Conservation (phyloP, 305 asterid species). For the Plantago coronopus region DNA sequence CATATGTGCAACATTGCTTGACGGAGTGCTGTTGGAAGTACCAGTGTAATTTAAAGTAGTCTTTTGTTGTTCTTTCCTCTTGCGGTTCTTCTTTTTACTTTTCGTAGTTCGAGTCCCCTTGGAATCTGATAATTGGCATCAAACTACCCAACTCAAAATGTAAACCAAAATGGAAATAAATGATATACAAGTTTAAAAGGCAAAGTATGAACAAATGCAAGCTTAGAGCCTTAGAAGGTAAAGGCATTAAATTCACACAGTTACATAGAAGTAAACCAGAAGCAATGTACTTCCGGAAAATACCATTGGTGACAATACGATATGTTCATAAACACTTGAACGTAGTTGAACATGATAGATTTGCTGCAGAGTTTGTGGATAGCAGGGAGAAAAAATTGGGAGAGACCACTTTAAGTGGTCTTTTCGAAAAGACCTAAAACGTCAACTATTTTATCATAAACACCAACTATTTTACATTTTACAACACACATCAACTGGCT, state of each 20-base stretch:
- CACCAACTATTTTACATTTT: too few species aligned
- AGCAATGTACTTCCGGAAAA: conserved; percentile 7
- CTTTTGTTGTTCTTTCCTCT: conserved; percentile 75
- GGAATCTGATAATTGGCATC: conserved; percentile 47
- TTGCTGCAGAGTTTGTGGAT: conserved; percentile 2
- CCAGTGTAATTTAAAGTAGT: conserved; percentile 42
- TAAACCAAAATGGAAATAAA: background rate
- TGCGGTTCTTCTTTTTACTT: conserved; percentile 81
- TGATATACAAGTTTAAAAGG: conserved; percentile 5
- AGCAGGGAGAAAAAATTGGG: background rate
- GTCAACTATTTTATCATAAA: too few species aligned
- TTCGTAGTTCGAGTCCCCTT: conserved; percentile 55
- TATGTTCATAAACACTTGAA: conserved; percentile 6
- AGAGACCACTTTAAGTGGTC: background rate
- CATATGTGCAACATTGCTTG: conserved; percentile 39
- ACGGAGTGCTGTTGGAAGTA: conserved; percentile 43
- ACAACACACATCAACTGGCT: too few species aligned
- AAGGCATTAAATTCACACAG: conserved; percentile 4
- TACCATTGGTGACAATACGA: background rate
- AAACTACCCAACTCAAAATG: conserved; percentile 19
- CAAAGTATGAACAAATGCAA: conserved; percentile 4
- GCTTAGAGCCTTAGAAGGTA: conserved; percentile 3
- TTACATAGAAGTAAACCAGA: conserved; percentile 6
- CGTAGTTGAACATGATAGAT: background rate
- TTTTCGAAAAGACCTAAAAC: too few species aligned